Percentiles rank a stretch among this genome's conserved stretches.
Conservation (phyloP, 192 early-diverging fungal species). For the Cladochytrium replicatum region DNA sequence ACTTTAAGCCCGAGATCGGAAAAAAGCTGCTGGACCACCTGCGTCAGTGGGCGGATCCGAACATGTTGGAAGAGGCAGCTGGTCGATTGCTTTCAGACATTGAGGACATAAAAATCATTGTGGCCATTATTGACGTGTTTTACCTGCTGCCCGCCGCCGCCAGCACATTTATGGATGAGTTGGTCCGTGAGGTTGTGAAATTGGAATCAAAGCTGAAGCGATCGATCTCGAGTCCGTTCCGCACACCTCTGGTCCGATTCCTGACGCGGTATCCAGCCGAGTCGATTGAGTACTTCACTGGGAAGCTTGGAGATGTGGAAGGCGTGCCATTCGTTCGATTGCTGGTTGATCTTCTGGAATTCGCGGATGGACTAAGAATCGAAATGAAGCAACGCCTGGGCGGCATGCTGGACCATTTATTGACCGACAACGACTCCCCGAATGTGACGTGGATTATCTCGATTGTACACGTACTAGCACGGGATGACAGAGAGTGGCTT, state of each 20-base stretch:
- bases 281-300: conserved; percentile 72
- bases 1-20: conserved; percentile 99
- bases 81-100: conserved; percentile 79
- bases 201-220: conserved; percentile 77
- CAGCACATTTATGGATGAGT: conserved; percentile 80
- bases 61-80: conserved; percentile 67
- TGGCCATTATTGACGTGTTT: conserved; percentile 89
- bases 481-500: too few relatives aligned
- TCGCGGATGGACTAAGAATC: conserved; percentile 30
- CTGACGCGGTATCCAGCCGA: conserved; percentile 83
- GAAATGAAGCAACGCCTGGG: conserved; percentile 21
- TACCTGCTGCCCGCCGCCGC: conserved; percentile 85
- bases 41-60: conserved; percentile 82
- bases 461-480: too few relatives aligned
- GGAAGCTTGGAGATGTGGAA: conserved; percentile 41
- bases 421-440: too few relatives aligned
- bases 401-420: conserved; percentile 16
- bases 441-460: too few relatives aligned
- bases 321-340: conserved; percentile 34
- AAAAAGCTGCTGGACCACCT: conserved; percentile 94
- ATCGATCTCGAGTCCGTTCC: conserved; percentile 85
- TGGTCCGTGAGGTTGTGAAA: conserved; percentile 78
- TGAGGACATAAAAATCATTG: conserved; percentile 88
- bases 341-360: conserved; percentile 37
- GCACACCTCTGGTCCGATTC: conserved; percentile 79